Conservation (phyloP, 768 basidiomycete species). For the Tricholoma saponaceum region DNA sequence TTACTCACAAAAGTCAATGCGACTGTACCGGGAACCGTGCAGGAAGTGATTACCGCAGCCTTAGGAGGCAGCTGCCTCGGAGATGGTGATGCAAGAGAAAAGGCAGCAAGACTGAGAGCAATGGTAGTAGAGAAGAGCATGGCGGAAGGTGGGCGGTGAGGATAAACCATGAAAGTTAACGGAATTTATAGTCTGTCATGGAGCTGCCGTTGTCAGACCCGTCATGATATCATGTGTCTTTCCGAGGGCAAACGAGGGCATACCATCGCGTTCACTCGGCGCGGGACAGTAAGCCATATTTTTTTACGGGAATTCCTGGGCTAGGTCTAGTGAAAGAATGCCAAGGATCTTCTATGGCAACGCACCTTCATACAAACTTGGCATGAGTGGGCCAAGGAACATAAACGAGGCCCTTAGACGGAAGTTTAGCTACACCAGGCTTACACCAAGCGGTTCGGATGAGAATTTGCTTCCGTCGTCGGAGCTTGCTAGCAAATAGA, state of each 20-base stretch:
- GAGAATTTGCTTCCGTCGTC: too few species aligned
- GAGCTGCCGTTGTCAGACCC: neutral
- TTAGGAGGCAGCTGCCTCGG: neutral
- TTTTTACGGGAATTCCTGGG: too few species aligned
- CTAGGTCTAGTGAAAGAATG: too few species aligned
- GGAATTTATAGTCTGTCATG: neutral
- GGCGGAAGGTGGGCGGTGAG: neutral
- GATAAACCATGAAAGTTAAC: neutral
- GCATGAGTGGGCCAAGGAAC: too few species aligned
- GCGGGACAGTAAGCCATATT: too few species aligned
- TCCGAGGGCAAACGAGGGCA: neutral
- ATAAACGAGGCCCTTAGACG: too few species aligned
- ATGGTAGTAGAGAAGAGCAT: conserved; percentile 11
- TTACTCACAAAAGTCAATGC: conserved; percentile 17
- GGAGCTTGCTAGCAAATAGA: too few species aligned
- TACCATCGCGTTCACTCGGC: too few species aligned
- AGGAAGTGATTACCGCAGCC: conserved; percentile 14
- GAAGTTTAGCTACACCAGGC: too few species aligned
- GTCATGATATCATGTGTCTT: neutral
- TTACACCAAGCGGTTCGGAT: too few species aligned
- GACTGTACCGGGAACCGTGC: conserved; percentile 17
- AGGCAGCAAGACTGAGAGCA: conserved; percentile 7
- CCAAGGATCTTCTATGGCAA: too few species aligned
- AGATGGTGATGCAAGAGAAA: conserved; percentile 9
- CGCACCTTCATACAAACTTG: too few species aligned